These are phyloP conservation scores for Ceratocystis huliohia DNA, from an alignment of 2,329 filamentous ascomycete genomes.

Conservation along the genomic window DNA sequence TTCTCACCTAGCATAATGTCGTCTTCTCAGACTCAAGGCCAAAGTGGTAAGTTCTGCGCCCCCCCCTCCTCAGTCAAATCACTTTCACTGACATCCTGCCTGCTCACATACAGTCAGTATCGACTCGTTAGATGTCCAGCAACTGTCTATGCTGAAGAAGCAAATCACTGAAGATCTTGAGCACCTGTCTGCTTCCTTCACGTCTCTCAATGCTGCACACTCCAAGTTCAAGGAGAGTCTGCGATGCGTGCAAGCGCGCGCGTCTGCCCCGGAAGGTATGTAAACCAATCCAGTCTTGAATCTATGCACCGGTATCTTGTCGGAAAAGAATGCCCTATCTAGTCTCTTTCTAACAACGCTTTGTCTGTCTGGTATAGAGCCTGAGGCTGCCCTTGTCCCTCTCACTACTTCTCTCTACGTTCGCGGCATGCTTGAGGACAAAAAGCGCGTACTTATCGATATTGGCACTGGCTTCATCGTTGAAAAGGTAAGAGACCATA, in stretches of 20 bases:
- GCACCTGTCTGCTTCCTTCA: conserved; percentile 80
- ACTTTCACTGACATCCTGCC: background rate
- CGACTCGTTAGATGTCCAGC: conserved; percentile 64
- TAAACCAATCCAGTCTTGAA: background rate
- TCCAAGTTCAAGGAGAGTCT: conserved; percentile 86
- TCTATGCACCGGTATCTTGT: background rate
- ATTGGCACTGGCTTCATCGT: conserved; percentile 90
- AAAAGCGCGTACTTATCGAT: conserved; percentile 73
- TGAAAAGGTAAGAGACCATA: conserved; percentile 54
- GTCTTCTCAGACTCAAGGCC: conserved; percentile 13
- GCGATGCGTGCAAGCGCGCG: conserved; percentile 49
- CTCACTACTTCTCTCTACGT: conserved; percentile 93
- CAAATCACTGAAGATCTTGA: conserved; percentile 94
- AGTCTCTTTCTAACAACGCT: background rate
- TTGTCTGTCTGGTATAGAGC: conserved; percentile 23
- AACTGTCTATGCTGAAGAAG: conserved; percentile 85
- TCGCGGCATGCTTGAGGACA: conserved; percentile 61
- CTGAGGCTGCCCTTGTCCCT: conserved; percentile 67
- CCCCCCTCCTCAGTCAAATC: background rate
- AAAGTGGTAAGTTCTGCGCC: conserved; percentile 8
- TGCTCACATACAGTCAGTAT: conserved; percentile 39
- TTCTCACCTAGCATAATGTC: conserved; percentile 3
- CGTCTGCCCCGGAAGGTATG: conserved; percentile 23
- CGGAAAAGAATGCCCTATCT: background rate
- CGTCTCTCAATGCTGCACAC: conserved; percentile 80